These are phyloP conservation scores for Salix dunnii DNA, from an alignment of 345 rosid species.

Conservation along the genomic window DNA sequence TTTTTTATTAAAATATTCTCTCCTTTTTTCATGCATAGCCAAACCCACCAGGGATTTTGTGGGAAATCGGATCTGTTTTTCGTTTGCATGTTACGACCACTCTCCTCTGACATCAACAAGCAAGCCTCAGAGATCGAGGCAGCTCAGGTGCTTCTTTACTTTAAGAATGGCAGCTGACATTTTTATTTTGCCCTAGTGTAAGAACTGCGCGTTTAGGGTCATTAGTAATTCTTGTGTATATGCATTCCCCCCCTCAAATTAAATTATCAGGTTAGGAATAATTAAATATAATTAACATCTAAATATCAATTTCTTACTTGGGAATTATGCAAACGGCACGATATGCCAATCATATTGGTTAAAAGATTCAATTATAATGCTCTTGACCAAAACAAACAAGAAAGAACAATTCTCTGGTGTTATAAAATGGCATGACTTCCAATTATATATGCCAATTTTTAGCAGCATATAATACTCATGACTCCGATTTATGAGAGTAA, in stretches of 20 bases:
- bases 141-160: constrained; percentile 42
- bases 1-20: not conserved
- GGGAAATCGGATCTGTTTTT: constrained; percentile 60
- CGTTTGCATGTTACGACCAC: constrained; percentile 49
- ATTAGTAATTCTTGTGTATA: too few relatives aligned
- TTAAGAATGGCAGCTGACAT: not conserved
- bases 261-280: too few relatives aligned
- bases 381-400: not conserved
- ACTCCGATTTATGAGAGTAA: too few relatives aligned
- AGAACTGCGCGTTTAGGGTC: not conserved
- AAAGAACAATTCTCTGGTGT: too few relatives aligned
- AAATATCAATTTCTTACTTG: not conserved
- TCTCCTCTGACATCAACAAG: constrained; percentile 36
- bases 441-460: too few relatives aligned
- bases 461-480: too few relatives aligned
- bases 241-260: too few relatives aligned
- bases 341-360: not conserved
- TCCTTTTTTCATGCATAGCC: constrained; percentile 30
- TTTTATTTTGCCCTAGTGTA: not conserved
- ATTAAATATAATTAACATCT: not conserved
- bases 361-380: not conserved
- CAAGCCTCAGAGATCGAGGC: constrained; percentile 59
- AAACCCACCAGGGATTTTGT: constrained; percentile 53
- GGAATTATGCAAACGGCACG: not conserved
- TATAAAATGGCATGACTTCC: too few relatives aligned